Conservation (phyloP, 306 rosid species). For the Cucurbita argyrosperma region DNA sequence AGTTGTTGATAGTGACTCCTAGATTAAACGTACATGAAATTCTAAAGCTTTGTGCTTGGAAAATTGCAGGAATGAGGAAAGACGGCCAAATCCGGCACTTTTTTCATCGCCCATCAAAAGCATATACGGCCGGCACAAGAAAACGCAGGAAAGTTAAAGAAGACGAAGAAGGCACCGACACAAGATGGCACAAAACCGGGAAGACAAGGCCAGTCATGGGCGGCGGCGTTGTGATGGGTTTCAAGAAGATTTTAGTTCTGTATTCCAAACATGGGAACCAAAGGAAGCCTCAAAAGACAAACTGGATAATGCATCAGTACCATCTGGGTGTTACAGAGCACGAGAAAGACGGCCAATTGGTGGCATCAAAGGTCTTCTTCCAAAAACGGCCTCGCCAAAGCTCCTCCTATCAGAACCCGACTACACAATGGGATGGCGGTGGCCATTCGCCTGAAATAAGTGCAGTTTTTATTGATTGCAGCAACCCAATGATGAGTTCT, state of each 20-base stretch:
- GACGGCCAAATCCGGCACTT: constrained; percentile 82
- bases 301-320: constrained; percentile 96
- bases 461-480: too few relatives aligned
- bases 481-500: too few relatives aligned
- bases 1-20: too few relatives aligned
- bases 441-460: too few relatives aligned
- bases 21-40: too few relatives aligned
- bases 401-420: too few relatives aligned
- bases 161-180: constrained; percentile 56
- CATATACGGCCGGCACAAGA: constrained; percentile 83
- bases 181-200: constrained; percentile 97
- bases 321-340: constrained; percentile 73
- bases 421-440: too few relatives aligned
- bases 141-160: constrained; percentile 83
- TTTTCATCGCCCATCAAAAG: constrained; percentile 87
- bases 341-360: constrained; percentile 78
- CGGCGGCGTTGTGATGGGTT: constrained; percentile 45
- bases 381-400: constrained; percentile 75
- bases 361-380: constrained; percentile 75
- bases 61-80: constrained; percentile 57
- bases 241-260: constrained; percentile 75
- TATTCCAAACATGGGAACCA: constrained; percentile 79
- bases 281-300: constrained; percentile 70
- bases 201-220: constrained; percentile 50
- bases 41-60: not conserved